Conservation (phyloP, 2,329 filamentous ascomycete species). For the Exophiala xenobiotica region DNA sequence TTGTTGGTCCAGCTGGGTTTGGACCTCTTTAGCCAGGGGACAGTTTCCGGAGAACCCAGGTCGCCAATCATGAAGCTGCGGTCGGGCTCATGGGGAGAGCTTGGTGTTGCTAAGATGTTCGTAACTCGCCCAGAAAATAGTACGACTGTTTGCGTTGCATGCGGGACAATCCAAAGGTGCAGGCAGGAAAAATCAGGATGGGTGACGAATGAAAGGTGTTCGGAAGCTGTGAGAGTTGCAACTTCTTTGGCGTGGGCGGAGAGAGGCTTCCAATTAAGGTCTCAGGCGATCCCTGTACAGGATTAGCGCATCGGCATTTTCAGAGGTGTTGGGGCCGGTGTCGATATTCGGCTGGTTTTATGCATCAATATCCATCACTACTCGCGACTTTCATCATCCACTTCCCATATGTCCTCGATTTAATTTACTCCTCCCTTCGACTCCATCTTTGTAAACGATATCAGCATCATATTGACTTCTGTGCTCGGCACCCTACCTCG, state of each 20-base stretch:
- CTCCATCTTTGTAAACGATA: too few relatives aligned
- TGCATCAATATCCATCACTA: neutral
- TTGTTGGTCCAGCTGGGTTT: neutral
- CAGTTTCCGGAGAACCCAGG: neutral
- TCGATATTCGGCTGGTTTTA: neutral
- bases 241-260: neutral
- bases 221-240: neutral
- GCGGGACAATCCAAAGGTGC: neutral
- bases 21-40: neutral
- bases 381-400: neutral
- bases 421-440: neutral
- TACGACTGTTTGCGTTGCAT: neutral
- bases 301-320: slow-evolving; percentile 9
- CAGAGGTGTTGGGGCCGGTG: slow-evolving; percentile 9
- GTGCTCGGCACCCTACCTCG: neutral
- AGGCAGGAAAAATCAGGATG: slow-evolving; percentile 1
- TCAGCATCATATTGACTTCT: too few relatives aligned
- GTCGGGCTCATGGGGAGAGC: neutral
- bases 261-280: neutral
- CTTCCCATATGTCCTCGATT: neutral
- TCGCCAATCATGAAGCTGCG: slow-evolving; percentile 3
- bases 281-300: neutral
- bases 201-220: neutral
- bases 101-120: neutral
- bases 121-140: neutral